phyloP scores from a whole-genome alignment of 768 basidiomycete genomes.

The Cyclocybe cylindracea region DNA sequence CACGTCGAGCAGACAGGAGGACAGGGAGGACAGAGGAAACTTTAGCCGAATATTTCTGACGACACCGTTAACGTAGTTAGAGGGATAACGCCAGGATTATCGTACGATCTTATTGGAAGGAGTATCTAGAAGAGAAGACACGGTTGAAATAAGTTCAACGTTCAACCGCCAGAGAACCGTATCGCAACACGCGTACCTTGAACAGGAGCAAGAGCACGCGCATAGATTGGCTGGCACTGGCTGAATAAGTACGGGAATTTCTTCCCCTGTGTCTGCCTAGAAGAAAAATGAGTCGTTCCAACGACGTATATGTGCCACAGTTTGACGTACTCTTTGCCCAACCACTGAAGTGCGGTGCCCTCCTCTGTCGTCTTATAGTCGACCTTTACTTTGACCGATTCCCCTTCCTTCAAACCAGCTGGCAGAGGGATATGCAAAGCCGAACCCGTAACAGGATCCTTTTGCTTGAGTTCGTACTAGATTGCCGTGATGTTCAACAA shows the following conservation, averaged over 20 bases:
- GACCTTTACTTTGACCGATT: constrained; percentile 55
- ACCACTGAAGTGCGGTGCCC: constrained; percentile 85
- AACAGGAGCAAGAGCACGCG: constrained; percentile 74
- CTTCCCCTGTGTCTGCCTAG: constrained; percentile 85
- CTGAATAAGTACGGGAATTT: constrained; percentile 86
- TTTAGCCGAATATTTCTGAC: constrained; percentile 79
- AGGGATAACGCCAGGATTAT: background rate
- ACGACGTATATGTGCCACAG: background rate
- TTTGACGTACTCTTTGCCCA: constrained; percentile 69
- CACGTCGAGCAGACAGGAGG: constrained; percentile 80
- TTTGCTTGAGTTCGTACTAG: constrained; percentile 55
- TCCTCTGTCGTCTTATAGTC: constrained; percentile 72
- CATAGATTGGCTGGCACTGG: constrained; percentile 92
- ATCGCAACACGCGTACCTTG: constrained; percentile 51
- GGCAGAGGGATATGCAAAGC: constrained; percentile 66
- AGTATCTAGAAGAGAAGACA: constrained; percentile 52
- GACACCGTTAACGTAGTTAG: too few species aligned
- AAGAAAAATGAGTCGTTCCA: background rate
- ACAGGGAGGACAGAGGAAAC: constrained; percentile 82
- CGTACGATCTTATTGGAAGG: constrained; percentile 83
- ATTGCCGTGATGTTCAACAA: background rate
- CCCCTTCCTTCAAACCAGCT: constrained; percentile 37
- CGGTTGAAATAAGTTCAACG: background rate
- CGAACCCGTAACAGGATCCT: constrained; percentile 76
- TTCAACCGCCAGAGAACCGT: background rate